phyloP scores from a whole-genome alignment of 176 grass and related monocot genomes.

The Cenchrus americanus region DNA sequence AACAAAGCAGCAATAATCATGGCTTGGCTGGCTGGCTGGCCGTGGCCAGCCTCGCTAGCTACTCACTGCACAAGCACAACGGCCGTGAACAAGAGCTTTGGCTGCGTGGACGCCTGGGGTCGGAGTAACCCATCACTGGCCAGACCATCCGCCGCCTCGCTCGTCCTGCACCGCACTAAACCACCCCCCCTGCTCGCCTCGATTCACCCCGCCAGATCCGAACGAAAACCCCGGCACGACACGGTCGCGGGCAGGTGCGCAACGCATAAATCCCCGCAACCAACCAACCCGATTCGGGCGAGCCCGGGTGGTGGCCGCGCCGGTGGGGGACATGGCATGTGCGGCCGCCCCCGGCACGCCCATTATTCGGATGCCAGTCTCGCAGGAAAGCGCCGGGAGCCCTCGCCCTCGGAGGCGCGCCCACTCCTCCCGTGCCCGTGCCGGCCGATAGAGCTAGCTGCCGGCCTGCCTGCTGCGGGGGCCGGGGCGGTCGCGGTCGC shows the following conservation, averaged over 20 bases:
- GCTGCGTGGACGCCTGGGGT: neutral
- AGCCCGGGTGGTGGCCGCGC: neutral
- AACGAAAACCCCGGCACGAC: neutral
- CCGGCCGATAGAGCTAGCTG: neutral
- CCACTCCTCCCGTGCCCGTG: neutral
- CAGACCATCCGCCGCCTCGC: neutral
- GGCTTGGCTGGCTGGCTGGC: neutral
- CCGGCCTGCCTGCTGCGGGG: neutral
- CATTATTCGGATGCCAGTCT: constrained; percentile 56
- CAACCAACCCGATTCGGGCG: constrained; percentile 35
- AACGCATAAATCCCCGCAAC: constrained; percentile 20
- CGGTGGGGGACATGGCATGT: constrained; percentile 47
- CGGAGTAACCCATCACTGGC: neutral
- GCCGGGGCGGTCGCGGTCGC: neutral
- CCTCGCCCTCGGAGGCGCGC: constrained; percentile 28
- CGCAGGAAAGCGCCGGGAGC: constrained; percentile 46
- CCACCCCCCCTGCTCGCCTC: neutral
- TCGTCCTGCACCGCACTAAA: neutral
- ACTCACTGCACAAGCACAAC: neutral
- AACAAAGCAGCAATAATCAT: constrained; percentile 2
- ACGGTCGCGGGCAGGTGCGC: neutral
- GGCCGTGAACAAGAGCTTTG: constrained; percentile 12
- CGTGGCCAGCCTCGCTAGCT: neutral
- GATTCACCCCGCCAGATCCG: neutral
- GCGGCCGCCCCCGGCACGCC: constrained; percentile 36